These are phyloP conservation scores for Dictyostelium firmibasis DNA, from an alignment of 78 protist species.

Conservation along the genomic window DNA sequence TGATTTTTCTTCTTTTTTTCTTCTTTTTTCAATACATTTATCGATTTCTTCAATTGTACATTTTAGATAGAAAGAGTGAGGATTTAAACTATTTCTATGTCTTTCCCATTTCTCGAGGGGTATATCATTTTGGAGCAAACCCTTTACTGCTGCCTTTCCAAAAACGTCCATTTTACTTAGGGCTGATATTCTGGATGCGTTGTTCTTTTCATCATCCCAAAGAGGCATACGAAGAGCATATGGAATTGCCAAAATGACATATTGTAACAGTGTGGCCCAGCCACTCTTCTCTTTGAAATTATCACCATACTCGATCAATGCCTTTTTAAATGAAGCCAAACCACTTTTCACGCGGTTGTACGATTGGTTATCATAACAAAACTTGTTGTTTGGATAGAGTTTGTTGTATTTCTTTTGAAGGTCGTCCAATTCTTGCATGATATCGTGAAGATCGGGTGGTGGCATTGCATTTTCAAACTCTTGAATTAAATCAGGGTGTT, in stretches of 20 bases:
- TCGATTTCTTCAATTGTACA: constrained; percentile 65
- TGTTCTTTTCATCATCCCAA: constrained; percentile 76
- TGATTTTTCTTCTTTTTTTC: constrained; percentile 38
- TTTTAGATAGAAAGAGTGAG: constrained; percentile 16
- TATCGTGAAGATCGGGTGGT: constrained; percentile 67
- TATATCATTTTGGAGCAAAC: constrained; percentile 60
- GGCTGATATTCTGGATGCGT: constrained; percentile 54
- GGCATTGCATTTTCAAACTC: constrained; percentile 77
- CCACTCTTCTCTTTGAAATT: constrained; percentile 59
- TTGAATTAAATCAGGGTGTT: constrained; percentile 36
- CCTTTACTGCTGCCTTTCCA: constrained; percentile 68
- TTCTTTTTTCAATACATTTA: constrained; percentile 64
- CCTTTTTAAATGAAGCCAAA: constrained; percentile 43
- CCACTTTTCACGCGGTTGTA: constrained; percentile 71
- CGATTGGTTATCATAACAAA: constrained; percentile 45
- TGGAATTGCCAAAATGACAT: constrained; percentile 62
- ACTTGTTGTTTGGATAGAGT: constrained; percentile 66
- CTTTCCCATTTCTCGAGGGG: constrained; percentile 73
- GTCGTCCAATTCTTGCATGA: constrained; percentile 50
- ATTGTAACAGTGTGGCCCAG: constrained; percentile 65
- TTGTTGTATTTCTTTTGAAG: constrained; percentile 66
- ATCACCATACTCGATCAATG: constrained; percentile 59
- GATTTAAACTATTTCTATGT: constrained; percentile 14
- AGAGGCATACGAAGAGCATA: constrained; percentile 65
- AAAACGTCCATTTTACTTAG: constrained; percentile 58